These are phyloP conservation scores for Noccaea caerulescens DNA, from an alignment of 345 rosid species.

Conservation along the genomic window DNA sequence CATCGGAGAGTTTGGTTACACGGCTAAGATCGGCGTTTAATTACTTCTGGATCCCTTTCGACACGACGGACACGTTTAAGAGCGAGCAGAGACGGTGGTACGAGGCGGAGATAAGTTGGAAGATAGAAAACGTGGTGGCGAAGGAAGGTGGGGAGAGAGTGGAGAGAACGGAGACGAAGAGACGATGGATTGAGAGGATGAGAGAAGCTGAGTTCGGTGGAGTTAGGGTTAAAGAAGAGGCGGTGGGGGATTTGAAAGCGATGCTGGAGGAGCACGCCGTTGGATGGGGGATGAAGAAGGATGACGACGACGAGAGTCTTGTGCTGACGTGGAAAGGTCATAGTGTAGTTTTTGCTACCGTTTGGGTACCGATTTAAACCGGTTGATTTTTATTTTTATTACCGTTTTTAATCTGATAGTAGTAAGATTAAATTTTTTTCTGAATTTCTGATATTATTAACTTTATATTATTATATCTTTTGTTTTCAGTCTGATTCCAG, in stretches of 20 bases:
- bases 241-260: conserved; percentile 56
- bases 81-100: conserved; percentile 82
- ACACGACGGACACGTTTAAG: conserved; percentile 76
- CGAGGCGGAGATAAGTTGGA: conserved; percentile 81
- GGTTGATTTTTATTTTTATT: background rate
- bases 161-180: conserved; percentile 75
- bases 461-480: background rate
- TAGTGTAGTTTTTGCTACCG: conserved; percentile 86
- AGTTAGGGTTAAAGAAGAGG: conserved; percentile 59
- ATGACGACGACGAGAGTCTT: conserved; percentile 45
- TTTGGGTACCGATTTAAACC: conserved; percentile 60
- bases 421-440: background rate
- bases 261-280: conserved; percentile 96
- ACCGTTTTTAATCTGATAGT: conserved; percentile 6
- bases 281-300: conserved; percentile 91
- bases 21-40: conserved; percentile 50
- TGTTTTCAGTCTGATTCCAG: no score
- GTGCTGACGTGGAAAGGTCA: conserved; percentile 98
- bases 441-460: background rate
- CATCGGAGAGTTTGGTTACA: conserved; percentile 58
- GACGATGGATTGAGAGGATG: conserved; percentile 81
- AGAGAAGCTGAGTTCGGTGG: conserved; percentile 62
- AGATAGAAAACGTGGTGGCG: conserved; percentile 87
- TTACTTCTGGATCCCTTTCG: conserved; percentile 93
- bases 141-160: conserved; percentile 78